phyloP scores from a whole-genome alignment of 306 rosid species.

The Prunus kanzakura region DNA sequence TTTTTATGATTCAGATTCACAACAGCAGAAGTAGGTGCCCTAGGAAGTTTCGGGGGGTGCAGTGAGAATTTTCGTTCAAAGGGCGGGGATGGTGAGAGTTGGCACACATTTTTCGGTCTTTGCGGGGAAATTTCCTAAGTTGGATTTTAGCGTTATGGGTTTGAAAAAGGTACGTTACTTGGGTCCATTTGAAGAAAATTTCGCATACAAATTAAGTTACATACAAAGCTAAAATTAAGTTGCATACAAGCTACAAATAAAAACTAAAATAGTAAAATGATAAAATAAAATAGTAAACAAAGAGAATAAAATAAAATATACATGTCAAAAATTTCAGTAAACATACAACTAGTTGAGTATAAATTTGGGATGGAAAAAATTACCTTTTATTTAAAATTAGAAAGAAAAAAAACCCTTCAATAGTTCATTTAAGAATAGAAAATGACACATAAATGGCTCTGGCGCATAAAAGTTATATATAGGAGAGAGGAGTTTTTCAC shows the following conservation, averaged over 20 bases:
- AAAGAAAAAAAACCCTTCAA: neutral
- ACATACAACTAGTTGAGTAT: too few relatives aligned
- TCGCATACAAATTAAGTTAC: neutral
- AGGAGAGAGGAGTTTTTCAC: too few relatives aligned
- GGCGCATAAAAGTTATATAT: too few relatives aligned
- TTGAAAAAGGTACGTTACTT: too few relatives aligned
- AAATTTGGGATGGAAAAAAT: too few relatives aligned
- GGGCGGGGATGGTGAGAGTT: neutral
- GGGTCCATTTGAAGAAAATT: neutral
- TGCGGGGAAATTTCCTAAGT: conserved; percentile 22
- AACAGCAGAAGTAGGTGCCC: neutral
- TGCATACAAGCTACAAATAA: too few relatives aligned
- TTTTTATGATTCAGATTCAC: neutral
- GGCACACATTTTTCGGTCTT: neutral
- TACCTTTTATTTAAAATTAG: neutral
- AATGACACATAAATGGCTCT: neutral
- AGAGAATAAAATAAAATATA: too few relatives aligned
- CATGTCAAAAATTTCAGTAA: too few relatives aligned
- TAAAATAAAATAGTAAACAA: too few relatives aligned
- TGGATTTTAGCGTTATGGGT: neutral
- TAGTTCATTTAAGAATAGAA: neutral
- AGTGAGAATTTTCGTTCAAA: neutral
- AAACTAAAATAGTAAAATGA: neutral
- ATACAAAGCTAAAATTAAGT: neutral
- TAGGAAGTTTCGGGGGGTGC: neutral